Base-by-base conservation (phyloP, 768 basidiomycete genomes). In the Phaeolepiota aurea region DNA sequence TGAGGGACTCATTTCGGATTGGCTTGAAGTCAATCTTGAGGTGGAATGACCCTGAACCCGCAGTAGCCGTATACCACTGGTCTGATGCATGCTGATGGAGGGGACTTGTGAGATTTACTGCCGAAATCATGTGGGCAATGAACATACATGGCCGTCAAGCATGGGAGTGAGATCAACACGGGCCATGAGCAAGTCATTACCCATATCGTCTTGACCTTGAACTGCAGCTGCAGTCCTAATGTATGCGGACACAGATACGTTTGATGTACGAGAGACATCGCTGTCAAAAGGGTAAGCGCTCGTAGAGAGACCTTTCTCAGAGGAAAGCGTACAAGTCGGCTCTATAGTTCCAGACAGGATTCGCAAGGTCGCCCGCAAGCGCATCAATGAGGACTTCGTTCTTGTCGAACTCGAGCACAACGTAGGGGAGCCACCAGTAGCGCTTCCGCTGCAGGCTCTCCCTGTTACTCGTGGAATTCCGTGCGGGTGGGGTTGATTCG, bases 381-480 rank as follows among this genome's bases (percentile, higher is more conserved):
- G 93, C 92, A 66, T 98, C 94, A 42, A 98, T 83, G 49, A 99
- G 66, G 51, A 98, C 82, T 61, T 98, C 93, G 62, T 98, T 98
- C 72, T 90, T 91, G 66, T 91, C 87, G 68, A 93, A 94, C 64
- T 97, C 93, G 50, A 99, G 81, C 31, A 98, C 96, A 57, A 98
- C 87, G 51, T 87, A 98, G 20, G 96, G 96, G 23, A 99, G 74
- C 87, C 87, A 92, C 90, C 89, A 91, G 62, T 82, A 85, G 44
- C 92, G 89, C 61, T 82, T 89, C 48, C 96, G 75, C 58, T 94
- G 92, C 58, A 93, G 66, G 54, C 87, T 92, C 52, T 97, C 94
- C 33, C 93, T 76, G 58, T 88, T 84, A 60, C 79, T 82, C 3
- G 76, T 73, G 4, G 77, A 74, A 34, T 67, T 69, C 37, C 79